Percentiles rank a stretch among this genome's conserved stretches.
These are phyloP conservation scores for Boletus calvinii DNA, from an alignment of 1,284 basidiomycete genomes.

Conservation along the genomic window DNA sequence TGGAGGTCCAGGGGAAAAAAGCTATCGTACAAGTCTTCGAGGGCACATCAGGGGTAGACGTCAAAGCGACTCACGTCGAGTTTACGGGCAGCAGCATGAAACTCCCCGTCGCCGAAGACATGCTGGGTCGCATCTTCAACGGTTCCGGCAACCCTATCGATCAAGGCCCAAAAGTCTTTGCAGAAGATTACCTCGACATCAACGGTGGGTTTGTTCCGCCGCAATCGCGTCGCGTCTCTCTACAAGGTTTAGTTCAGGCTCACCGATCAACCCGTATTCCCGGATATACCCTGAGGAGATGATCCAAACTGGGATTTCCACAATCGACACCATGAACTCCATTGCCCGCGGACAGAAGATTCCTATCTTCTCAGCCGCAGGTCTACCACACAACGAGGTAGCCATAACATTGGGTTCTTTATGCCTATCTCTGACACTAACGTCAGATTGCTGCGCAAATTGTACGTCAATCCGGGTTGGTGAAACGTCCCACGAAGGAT, in stretches of 20 bases:
- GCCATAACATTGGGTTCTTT: slow-evolving; percentile 28
- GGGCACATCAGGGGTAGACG: slow-evolving; percentile 97
- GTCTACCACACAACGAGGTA: slow-evolving; percentile 98
- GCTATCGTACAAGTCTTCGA: slow-evolving; percentile 99
- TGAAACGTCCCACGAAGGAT: slow-evolving; percentile 93
- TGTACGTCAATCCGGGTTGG: slow-evolving; percentile 97
- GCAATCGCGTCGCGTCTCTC: slow-evolving; percentile 4
- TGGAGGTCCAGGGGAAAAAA: slow-evolving; percentile 98
- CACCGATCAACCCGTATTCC: slow-evolving; percentile 98
- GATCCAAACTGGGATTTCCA: slow-evolving; percentile 99
- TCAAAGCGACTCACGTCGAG: slow-evolving; percentile 95
- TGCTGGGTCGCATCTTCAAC: slow-evolving; percentile 99
- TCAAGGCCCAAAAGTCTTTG: slow-evolving; percentile 98
- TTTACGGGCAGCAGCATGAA: slow-evolving; percentile 99
- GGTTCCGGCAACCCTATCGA: slow-evolving; percentile 98
- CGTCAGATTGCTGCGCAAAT: slow-evolving; percentile 97
- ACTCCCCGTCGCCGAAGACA: slow-evolving; percentile 98
- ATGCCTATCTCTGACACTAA: slow-evolving; percentile 22
- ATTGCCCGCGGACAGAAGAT: slow-evolving; percentile 99
- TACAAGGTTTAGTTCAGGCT: slow-evolving; percentile 57
- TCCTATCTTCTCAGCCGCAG: slow-evolving; percentile 98
- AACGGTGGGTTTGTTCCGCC: slow-evolving; percentile 65
- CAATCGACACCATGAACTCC: slow-evolving; percentile 98
- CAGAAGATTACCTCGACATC: slow-evolving; percentile 99
- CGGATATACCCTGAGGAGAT: slow-evolving; percentile 99